phyloP scores from a whole-genome alignment of 1,284 basidiomycete species.

The Fistulina hepatica region DNA sequence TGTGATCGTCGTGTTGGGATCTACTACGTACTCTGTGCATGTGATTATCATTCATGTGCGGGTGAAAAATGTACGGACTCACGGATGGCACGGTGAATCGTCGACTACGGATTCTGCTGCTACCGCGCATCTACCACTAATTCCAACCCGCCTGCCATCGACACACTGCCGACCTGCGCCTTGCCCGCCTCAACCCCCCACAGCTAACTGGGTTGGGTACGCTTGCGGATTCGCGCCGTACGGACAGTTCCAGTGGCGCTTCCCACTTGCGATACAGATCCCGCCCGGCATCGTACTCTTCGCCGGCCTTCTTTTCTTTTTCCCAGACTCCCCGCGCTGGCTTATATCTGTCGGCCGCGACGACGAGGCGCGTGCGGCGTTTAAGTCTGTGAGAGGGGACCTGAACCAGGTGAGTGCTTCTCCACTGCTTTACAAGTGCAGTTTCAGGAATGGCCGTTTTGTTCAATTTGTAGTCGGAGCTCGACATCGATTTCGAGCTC shows the following conservation, averaged over 20 bases:
- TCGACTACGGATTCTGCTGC: too few relatives aligned
- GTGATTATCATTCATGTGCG: too few relatives aligned
- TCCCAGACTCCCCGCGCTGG: slow-evolving; percentile 14
- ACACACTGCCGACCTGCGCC: too few relatives aligned
- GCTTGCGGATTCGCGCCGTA: slow-evolving; percentile 11
- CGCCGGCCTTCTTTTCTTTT: slow-evolving; percentile 9
- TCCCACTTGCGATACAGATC: slow-evolving; percentile 13
- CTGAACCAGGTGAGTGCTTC: slow-evolving; percentile 5
- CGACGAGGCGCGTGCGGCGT: slow-evolving; percentile 9
- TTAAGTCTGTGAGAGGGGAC: slow-evolving; percentile 10
- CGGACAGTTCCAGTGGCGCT: slow-evolving; percentile 13
- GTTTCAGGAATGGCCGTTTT: background rate
- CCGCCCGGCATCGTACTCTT: slow-evolving; percentile 14
- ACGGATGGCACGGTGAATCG: too few relatives aligned
- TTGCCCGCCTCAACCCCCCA: too few relatives aligned
- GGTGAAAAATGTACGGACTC: too few relatives aligned
- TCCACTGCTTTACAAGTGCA: background rate
- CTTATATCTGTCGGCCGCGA: slow-evolving; percentile 9
- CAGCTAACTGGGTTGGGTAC: slow-evolving; percentile 15
- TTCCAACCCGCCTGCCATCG: too few relatives aligned
- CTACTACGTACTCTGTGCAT: too few relatives aligned
- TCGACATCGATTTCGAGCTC: slow-evolving; percentile 12
- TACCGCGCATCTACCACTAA: too few relatives aligned
- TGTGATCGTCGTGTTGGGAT: too few relatives aligned
- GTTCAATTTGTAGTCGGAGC: slow-evolving; percentile 1